Base-by-base conservation (phyloP, 371 early-diverging fungal species). In the Catenaria anguillulae region DNA sequence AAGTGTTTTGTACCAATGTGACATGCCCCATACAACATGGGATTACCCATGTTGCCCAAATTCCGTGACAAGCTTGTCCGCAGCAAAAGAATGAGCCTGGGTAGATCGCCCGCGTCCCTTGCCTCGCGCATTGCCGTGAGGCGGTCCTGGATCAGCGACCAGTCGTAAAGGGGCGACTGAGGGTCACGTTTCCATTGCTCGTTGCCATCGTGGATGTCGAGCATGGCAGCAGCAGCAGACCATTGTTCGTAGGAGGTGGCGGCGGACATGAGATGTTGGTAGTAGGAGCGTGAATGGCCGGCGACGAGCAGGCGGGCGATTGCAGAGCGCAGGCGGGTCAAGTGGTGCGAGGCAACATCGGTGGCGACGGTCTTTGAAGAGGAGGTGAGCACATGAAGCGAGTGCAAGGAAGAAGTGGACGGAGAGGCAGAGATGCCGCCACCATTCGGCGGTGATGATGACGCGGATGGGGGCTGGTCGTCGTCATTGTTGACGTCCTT, bases 1-100 rank as follows among this genome's bases (percentile, higher is more conserved):
- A 90, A 73, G 0, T 71, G 70, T 60, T 89, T 89, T 4, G 93
- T 87, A 1, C 90, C 90, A 19, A 87, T 77, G 48, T 83, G 75
- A 10, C 83, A 77, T 63, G 83, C 71, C 6, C 81, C 73, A 70
- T 90, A 92, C 10, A 90, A 73, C 23, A 81, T 77, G 12, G 82
- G 77, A 62, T 86, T 87, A 17, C 87, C 87, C 75, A 90, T 86
- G 66, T 89, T 86, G 10, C 86, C 91, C 0, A 90, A 69, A 64
- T 90, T 88, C 60, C 93, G 70, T 3, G 80, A 77, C n/a, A 90
- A 64, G 13, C 83, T 80, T 1, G 91, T 85, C 33, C 89, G 76
- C 37, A 90, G 68, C 8, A 84, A 73, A 71, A 86, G 87, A 48
- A 86, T 83, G 80, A 88, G 83, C 23, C 68, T 60, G 0, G 66